Evolutionary conservation across 2,329 filamentous ascomycete genomes (phyloP), one percentile per base, ranked within the genome.

Genomic region (Daldinia sp.): DNA sequence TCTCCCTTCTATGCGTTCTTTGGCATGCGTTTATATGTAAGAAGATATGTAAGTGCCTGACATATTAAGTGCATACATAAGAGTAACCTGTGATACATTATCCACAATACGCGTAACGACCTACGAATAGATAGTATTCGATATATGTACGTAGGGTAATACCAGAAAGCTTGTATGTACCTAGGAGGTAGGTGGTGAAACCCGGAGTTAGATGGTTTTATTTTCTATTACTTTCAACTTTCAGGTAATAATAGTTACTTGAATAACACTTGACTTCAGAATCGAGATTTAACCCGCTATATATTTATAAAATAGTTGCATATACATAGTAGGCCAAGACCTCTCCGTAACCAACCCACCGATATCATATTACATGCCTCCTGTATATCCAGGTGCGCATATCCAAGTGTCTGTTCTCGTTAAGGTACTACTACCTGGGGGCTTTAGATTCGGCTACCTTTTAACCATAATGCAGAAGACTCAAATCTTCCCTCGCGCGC

Each of bases 241-340:
- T 58, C 37, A 51, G 32, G 49, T 61, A 35, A 30, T 41, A n/a
- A n/a, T n/a, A n/a, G n/a, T n/a, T n/a, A n/a, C n/a, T n/a, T n/a
- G n/a, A n/a, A n/a, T n/a, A n/a, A n/a, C n/a, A 56, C 34, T 53
- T 32, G 51, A 45, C 19, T 47, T 63, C 32, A 45, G n/a, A 58
- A 66, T 45, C 55, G 56, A 64, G 35, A 51, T 67, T 59, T 67
- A 39, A 32, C 54, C 48, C 39, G 58, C n/a, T 15, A 47, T 15
- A 17, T 3, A 17, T 47, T 15, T 47, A n/a, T n/a, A 17, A 27
- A 39, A 41, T 59, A 56, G 58, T 43, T 59, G 54, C 45, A 53
- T 55, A 19, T 53, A 48, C 55, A 35, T 51, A 11, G 29, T n/a
- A n/a, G n/a, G 11, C 19, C 17, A 41, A 41, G 37, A n/a, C 17